A percentile compares a stretch with the other conserved stretches of the same genome.
Conservation (phyloP, 2,329 filamentous ascomycete genomes). For the Elsinoe necatrix region DNA sequence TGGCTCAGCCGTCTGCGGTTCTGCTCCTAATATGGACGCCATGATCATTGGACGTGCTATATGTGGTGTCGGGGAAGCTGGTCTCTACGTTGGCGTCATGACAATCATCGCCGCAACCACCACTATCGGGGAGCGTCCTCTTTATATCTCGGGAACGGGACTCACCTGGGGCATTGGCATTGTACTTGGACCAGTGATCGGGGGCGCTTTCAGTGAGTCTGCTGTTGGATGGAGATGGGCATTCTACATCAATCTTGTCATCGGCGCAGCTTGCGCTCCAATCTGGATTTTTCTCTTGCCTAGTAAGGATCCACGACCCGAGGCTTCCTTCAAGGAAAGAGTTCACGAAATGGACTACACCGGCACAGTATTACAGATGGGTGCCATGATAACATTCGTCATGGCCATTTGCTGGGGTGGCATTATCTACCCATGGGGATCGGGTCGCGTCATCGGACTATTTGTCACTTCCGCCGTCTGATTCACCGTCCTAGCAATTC, state of each 20-base stretch:
- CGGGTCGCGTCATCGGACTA: constrained; percentile 37
- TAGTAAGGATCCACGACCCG: constrained; percentile 19
- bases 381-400: constrained; percentile 35
- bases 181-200: constrained; percentile 29
- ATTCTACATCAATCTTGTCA: constrained; percentile 50
- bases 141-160: too few species aligned
- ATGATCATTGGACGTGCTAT: constrained; percentile 28
- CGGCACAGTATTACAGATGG: constrained; percentile 39
- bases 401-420: constrained; percentile 48
- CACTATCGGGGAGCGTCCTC: constrained; percentile 17
- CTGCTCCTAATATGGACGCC: constrained; percentile 24
- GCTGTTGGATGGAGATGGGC: constrained; percentile 30
- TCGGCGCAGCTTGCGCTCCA: constrained; percentile 38
- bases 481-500: constrained; percentile 37
- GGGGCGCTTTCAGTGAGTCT: constrained; percentile 25
- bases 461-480: constrained; percentile 42
- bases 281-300: constrained; percentile 40
- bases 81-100: constrained; percentile 27
- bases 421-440: constrained; percentile 41
- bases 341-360: constrained; percentile 37
- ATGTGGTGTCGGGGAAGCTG: constrained; percentile 26
- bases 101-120: constrained; percentile 19
- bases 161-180: constrained; percentile 25
- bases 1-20: constrained; percentile 28
- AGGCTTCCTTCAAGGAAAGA: constrained; percentile 1